A percentile compares a stretch with the other conserved stretches of the same genome.
phyloP scores from a whole-genome alignment of 768 basidiomycete genomes.

The Phaeotremella skinneri region DNA sequence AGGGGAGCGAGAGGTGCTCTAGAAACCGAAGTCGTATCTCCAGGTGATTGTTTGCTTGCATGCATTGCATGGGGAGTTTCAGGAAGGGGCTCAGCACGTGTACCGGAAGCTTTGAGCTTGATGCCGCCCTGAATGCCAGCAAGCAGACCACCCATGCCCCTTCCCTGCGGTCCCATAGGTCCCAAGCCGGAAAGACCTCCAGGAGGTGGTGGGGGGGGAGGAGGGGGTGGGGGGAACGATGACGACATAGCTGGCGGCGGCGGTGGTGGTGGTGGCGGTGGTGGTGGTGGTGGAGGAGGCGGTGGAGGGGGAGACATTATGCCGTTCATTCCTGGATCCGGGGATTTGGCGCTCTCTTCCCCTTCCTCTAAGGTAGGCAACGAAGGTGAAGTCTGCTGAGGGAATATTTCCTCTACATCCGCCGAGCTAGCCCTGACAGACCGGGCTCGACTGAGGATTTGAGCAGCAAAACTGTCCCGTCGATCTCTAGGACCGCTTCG shows the following conservation, averaged over 20 bases:
- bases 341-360: slow-evolving; percentile 16
- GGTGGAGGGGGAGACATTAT: slow-evolving; percentile 43
- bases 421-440: slow-evolving; percentile 21
- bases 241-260: no score
- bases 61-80: background rate
- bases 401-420: slow-evolving; percentile 24
- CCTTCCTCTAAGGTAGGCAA: slow-evolving; percentile 24
- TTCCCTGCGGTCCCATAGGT: slow-evolving; percentile 16
- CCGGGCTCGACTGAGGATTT: slow-evolving; percentile 31
- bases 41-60: slow-evolving; percentile 12
- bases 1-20: slow-evolving; percentile 37
- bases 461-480: slow-evolving; percentile 31
- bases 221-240: no score
- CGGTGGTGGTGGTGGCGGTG: slow-evolving; percentile 49
- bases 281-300: slow-evolving; percentile 32
- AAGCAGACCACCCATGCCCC: slow-evolving; percentile 38
- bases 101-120: slow-evolving; percentile 28
- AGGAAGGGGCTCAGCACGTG: background rate
- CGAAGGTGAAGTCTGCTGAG: slow-evolving; percentile 18
- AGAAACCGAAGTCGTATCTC: slow-evolving; percentile 9
- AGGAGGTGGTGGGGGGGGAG: slow-evolving; percentile 24
- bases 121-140: slow-evolving; percentile 46
- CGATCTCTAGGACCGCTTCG: slow-evolving; percentile 11
- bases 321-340: slow-evolving; percentile 48
- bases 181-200: slow-evolving; percentile 5